Evolutionary conservation across 202 grass and related monocot genomes (phyloP).

Genomic region (Setaria viridis): DNA sequence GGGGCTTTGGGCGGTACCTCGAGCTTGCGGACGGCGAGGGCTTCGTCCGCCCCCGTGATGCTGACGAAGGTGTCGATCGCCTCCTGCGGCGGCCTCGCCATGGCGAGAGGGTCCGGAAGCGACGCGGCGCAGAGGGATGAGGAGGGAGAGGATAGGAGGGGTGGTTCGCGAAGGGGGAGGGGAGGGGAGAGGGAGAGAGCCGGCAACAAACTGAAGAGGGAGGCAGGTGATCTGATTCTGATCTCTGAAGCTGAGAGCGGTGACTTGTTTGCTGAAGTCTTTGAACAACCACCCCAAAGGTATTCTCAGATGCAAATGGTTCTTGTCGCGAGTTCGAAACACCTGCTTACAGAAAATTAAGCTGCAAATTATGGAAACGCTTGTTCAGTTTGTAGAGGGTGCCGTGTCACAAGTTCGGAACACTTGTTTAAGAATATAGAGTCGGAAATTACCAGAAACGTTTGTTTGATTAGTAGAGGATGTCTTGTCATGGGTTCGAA

Average conservation of each 20-base stretch:
- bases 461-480: no score
- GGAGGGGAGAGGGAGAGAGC: not conserved
- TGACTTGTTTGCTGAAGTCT: conserved; percentile 15
- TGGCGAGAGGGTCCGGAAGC: conserved; percentile 34
- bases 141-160: conserved; percentile 14
- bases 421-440: no score
- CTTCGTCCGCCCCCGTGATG: conserved; percentile 77
- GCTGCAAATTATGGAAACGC: no score
- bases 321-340: not conserved
- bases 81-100: conserved; percentile 80
- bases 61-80: conserved; percentile 85
- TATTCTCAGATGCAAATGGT: not conserved
- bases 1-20: conserved; percentile 50
- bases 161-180: not conserved
- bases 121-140: conserved; percentile 6
- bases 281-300: not conserved
- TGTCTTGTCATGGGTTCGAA: no score
- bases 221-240: conserved; percentile 8
- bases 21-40: conserved; percentile 75
- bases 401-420: no score
- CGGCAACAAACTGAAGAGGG: conserved; percentile 20
- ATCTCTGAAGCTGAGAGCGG: not conserved
- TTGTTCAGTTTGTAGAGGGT: no score
- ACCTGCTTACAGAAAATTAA: no score
- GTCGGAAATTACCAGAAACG: no score